A percentile compares a stretch with the other conserved stretches of the same genome.
phyloP scores from a whole-genome alignment of 108 stramenopile genomes.

The Epithemia pelagica region DNA sequence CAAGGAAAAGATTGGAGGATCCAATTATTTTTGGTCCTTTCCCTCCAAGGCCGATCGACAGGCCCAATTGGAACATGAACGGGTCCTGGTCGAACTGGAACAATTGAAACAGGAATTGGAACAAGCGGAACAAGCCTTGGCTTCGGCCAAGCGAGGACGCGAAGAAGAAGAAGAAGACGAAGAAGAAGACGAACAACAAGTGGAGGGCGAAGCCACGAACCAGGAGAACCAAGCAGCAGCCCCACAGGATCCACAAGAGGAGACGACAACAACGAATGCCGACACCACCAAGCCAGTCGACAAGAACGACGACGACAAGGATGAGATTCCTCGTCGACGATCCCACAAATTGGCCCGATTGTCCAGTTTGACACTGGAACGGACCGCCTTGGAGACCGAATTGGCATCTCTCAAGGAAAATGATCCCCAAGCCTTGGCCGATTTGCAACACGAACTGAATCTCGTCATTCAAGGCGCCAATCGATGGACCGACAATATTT shows the following conservation, averaged over 20 bases:
- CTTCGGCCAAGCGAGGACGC: too few species aligned
- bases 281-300: slow-evolving; percentile 5
- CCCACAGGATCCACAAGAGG: too few species aligned
- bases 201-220: slow-evolving; percentile 60
- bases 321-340: too few species aligned
- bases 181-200: too few species aligned
- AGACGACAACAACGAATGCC: slow-evolving; percentile 11
- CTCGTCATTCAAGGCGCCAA: slow-evolving; percentile 69
- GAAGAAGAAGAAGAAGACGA: too few species aligned
- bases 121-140: slow-evolving; percentile 56
- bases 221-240: too few species aligned
- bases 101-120: slow-evolving; percentile 23
- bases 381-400: slow-evolving; percentile 28
- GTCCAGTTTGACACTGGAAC: slow-evolving; percentile 36
- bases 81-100: slow-evolving; percentile 43
- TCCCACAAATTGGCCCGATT: slow-evolving; percentile 57
- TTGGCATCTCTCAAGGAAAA: slow-evolving; percentile 73
- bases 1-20: slow-evolving; percentile 89
- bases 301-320: too few species aligned
- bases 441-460: slow-evolving; percentile 64
- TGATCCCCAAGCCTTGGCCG: slow-evolving; percentile 82
- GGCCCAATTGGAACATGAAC: slow-evolving; percentile 51
- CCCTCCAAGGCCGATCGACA: slow-evolving; percentile 78
- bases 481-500: slow-evolving; percentile 94
- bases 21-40: slow-evolving; percentile 91